phyloP scores from a whole-genome alignment of 1,139 yeast genomes.

The Hyphopichia fennica region DNA sequence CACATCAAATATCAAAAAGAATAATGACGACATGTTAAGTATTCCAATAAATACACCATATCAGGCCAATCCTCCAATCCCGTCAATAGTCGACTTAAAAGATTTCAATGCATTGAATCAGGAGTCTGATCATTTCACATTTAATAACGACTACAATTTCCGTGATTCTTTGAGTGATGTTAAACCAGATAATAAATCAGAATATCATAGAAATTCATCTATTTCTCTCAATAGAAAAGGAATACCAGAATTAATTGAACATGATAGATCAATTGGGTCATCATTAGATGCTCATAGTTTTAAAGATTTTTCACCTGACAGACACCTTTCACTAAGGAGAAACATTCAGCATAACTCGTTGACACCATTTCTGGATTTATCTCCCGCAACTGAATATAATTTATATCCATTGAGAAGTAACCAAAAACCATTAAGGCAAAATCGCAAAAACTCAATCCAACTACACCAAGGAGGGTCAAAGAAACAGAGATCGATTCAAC shows the following conservation, averaged over 20 bases:
- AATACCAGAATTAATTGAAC: neutral
- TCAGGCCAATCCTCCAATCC: constrained; percentile 33
- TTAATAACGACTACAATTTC: constrained; percentile 7
- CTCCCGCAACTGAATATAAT: neutral
- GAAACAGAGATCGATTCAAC: constrained; percentile 6
- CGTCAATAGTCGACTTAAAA: constrained; percentile 16
- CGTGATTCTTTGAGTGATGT: constrained; percentile 11
- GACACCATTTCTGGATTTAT: neutral
- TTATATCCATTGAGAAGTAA: neutral
- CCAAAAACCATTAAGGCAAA: constrained; percentile 4
- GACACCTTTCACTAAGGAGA: constrained; percentile 10
- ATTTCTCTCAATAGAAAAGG: neutral
- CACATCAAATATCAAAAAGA: constrained; percentile 17
- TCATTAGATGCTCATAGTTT: constrained; percentile 27
- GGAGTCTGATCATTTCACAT: constrained; percentile 8
- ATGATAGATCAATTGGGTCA: constrained; percentile 23
- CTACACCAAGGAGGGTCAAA: constrained; percentile 11
- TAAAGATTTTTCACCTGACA: constrained; percentile 29
- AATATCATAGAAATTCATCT: constrained; percentile 8
- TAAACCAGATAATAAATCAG: constrained; percentile 8
- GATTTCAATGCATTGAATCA: constrained; percentile 14
- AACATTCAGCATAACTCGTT: constrained; percentile 6
- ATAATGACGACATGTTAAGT: constrained; percentile 16
- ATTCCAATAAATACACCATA: constrained; percentile 54
- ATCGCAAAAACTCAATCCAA: neutral